Evolutionary conservation across 192 early-diverging fungal genomes (phyloP), one percentile per base, ranked within the genome.

Genomic region (Coemansia sp.): DNA sequence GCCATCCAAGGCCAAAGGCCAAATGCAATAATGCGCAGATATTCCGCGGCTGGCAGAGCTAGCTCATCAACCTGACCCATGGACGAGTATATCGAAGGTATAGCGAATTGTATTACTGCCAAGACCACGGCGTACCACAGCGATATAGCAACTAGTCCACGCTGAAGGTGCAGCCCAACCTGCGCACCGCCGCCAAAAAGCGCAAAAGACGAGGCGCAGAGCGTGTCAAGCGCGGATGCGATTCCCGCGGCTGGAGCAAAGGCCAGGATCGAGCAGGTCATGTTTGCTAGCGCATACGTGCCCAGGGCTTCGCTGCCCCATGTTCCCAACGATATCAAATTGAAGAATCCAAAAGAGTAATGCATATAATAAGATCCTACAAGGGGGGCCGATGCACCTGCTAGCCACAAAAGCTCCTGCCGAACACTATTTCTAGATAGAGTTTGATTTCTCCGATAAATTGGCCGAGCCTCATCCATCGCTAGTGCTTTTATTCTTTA

Each of bases 1-100:
- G 91, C 84, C 69, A 97, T 82, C 73, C 82, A 88, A 0, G 94
- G 91, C 58, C 90, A 88, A 26, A 92, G 84, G 5, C 94, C 92
- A n/a, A 89, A 73, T 31, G 94, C 71, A 4, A 90, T 73, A 47
- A 83, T 86, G 8, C 82, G 65, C 38, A 92, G 55, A 71, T 90
- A 98, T n/a, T 80, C 31, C 1, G 85, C 86, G 6, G 92, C 84
- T 3, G 92, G 74, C 7, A 71, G n/a, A 0, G 94, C 87, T 9
- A 96, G 67, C 51, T 88, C 85, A 0, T 82, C 80, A 26, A 90
- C 83, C 82, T 98, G 96, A 5, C 89, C 85, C 5, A 90, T 65
- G 5, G 86, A 65, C 1, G 86, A 31, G 48, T 95, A 82, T 41
- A 97, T 75, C 18, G 69, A 56, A 50, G 90, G 87, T 10, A 93